These are phyloP conservation scores for Juglanconis sp. DNA, from an alignment of 2,329 filamentous ascomycete genomes.

Conservation along the genomic window DNA sequence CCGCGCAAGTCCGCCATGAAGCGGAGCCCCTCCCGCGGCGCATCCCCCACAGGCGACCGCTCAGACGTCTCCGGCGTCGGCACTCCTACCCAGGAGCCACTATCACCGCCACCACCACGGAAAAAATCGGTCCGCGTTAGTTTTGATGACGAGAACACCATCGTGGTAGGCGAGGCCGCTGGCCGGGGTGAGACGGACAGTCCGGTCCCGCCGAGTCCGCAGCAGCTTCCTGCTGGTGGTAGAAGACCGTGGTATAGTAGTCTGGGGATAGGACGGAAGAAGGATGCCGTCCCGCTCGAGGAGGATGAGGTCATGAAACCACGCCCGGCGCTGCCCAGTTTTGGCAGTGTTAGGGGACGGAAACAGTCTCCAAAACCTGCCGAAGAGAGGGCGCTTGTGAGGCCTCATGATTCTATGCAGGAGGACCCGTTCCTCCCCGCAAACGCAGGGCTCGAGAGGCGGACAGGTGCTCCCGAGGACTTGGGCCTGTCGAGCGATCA, in stretches of 20 bases:
- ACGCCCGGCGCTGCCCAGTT: conserved; percentile 69
- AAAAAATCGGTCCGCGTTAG: conserved; percentile 73
- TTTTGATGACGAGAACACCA: conserved; percentile 67
- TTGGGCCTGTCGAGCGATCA: conserved; percentile 59
- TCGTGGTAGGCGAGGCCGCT: conserved; percentile 49
- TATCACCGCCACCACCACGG: conserved; percentile 36
- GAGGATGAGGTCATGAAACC: conserved; percentile 71
- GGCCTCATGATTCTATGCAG: conserved; percentile 42
- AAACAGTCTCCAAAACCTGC: conserved; percentile 52
- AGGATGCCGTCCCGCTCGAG: conserved; percentile 45
- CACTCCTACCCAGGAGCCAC: conserved; percentile 33
- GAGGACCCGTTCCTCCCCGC: conserved; percentile 17
- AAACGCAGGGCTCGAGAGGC: conserved; percentile 15
- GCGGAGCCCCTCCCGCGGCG: conserved; percentile 51
- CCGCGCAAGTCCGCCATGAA: conserved; percentile 78
- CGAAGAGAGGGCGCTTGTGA: conserved; percentile 56
- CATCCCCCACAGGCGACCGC: conserved; percentile 48
- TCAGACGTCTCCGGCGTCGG: conserved; percentile 40
- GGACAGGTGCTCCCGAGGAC: not conserved
- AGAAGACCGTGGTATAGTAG: conserved; percentile 52
- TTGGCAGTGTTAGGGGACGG: conserved; percentile 69
- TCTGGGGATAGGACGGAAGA: conserved; percentile 48
- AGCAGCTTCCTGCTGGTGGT: conserved; percentile 18
- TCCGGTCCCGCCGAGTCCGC: conserved; percentile 36
- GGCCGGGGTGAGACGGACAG: conserved; percentile 36